phyloP scores from a whole-genome alignment of 352 stramenopile genomes.

The Phytophthora sojae region DNA sequence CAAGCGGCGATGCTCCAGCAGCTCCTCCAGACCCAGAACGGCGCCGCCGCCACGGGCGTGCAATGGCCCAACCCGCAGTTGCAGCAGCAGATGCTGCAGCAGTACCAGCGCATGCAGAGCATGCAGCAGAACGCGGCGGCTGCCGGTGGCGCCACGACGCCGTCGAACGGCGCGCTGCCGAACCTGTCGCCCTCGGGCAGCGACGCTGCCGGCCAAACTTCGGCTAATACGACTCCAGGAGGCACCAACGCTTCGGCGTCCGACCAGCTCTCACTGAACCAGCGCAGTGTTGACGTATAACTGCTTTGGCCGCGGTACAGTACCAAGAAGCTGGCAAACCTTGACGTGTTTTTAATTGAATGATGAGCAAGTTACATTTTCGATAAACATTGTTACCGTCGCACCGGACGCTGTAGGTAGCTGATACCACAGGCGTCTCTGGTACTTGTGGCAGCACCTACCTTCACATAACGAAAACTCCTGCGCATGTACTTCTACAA shows the following conservation, averaged over 20 bases:
- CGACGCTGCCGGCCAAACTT: constrained; percentile 39
- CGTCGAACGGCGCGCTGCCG: constrained; percentile 39
- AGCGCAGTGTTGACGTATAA: constrained; percentile 85
- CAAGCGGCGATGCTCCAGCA: constrained; percentile 90
- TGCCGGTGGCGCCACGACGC: constrained; percentile 13
- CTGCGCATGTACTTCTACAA: too few species aligned
- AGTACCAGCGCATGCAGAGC: constrained; percentile 82
- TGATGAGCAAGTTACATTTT: constrained; percentile 33
- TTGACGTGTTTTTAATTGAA: constrained; percentile 44
- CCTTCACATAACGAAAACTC: too few species aligned
- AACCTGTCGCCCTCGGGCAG: constrained; percentile 58
- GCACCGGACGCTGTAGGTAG: too few species aligned
- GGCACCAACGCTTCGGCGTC: constrained; percentile 36
- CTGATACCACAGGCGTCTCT: too few species aligned
- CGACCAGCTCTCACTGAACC: constrained; percentile 76
- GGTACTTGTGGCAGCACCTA: too few species aligned
- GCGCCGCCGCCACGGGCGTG: constrained; percentile 53
- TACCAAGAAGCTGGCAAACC: constrained; percentile 12
- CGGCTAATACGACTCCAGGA: constrained; percentile 31
- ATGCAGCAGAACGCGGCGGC: constrained; percentile 59
- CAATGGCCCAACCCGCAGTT: constrained; percentile 84
- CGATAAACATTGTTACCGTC: neutral
- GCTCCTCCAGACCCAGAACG: constrained; percentile 83
- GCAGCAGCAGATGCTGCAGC: constrained; percentile 90
- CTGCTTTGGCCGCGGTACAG: constrained; percentile 14